A percentile compares a stretch with the other conserved stretches of the same genome.
Conservation (phyloP, 768 basidiomycete genomes). For the Crepidotus variabilis region DNA sequence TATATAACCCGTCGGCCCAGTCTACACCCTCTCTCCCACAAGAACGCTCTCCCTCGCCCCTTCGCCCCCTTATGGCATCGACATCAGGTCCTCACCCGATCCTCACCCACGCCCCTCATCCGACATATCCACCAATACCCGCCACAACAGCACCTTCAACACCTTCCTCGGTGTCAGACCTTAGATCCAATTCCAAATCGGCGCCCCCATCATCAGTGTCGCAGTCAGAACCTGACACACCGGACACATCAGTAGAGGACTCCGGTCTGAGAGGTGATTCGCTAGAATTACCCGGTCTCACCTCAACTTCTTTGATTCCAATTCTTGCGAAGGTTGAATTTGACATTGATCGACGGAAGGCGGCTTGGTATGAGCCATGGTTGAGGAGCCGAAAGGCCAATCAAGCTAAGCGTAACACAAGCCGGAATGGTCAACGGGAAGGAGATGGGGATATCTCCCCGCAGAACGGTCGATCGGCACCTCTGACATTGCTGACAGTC, state of each 20-base stretch:
- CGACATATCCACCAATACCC: constrained; percentile 25
- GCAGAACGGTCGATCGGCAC: constrained; percentile 25
- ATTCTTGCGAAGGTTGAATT: constrained; percentile 95
- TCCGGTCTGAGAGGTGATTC: constrained; percentile 38
- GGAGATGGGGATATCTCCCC: constrained; percentile 15
- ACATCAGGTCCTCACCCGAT: constrained; percentile 29
- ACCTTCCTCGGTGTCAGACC: constrained; percentile 50
- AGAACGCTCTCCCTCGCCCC: constrained; percentile 20
- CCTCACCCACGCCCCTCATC: constrained; percentile 22
- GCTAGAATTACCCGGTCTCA: constrained; percentile 64
- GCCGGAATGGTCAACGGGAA: constrained; percentile 24
- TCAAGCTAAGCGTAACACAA: constrained; percentile 54
- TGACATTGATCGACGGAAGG: constrained; percentile 79
- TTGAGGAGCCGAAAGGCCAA: constrained; percentile 58
- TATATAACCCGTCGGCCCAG: constrained; percentile 37
- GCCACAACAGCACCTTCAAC: constrained; percentile 47
- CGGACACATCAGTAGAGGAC: constrained; percentile 45
- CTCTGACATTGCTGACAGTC: constrained; percentile 50
- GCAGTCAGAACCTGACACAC: constrained; percentile 46
- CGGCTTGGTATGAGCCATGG: constrained; percentile 88
- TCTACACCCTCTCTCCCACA: constrained; percentile 40
- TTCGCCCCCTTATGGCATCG: constrained; percentile 48
- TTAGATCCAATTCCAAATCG: constrained; percentile 44
- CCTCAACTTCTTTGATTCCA: constrained; percentile 63
- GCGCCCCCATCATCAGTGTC: constrained; percentile 43